phyloP scores from a whole-genome alignment of 2,329 filamentous ascomycete species.

The Fusarium acutatum region DNA sequence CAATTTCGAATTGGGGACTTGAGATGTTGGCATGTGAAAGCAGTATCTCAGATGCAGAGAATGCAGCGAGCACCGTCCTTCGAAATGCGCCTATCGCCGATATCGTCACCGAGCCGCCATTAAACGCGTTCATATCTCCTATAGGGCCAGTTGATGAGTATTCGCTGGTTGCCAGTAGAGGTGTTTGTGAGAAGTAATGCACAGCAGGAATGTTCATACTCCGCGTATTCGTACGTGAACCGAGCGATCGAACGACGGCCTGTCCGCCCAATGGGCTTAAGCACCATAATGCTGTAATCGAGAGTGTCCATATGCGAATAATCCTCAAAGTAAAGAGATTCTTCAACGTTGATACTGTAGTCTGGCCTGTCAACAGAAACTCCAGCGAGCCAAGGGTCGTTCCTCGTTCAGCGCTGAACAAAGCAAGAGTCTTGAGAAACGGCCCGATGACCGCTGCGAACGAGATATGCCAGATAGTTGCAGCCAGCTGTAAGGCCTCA shows the following conservation, averaged over 20 bases:
- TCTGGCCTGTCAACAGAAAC: neutral
- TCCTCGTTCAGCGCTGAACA: neutral
- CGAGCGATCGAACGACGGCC: neutral
- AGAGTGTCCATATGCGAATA: neutral
- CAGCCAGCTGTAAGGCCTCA: neutral
- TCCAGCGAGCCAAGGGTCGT: neutral
- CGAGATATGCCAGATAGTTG: neutral
- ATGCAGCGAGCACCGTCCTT: neutral
- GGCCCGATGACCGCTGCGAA: neutral
- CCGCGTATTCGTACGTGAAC: neutral
- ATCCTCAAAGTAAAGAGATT: neutral
- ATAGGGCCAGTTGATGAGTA: rapidly evolving
- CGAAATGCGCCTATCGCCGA: neutral
- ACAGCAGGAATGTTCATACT: neutral
- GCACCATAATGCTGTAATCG: neutral
- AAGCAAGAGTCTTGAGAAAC: neutral
- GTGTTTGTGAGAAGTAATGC: neutral
- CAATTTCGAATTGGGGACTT: neutral
- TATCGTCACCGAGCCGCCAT: rapidly evolving
- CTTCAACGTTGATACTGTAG: neutral
- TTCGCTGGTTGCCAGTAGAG: neutral
- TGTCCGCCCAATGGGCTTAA: neutral
- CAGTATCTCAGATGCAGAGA: neutral
- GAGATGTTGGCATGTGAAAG: neutral
- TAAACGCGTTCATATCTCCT: neutral